These are phyloP conservation scores for Blepharisma stoltei DNA, from an alignment of 73 alveolate genomes.

Conservation along the genomic window DNA sequence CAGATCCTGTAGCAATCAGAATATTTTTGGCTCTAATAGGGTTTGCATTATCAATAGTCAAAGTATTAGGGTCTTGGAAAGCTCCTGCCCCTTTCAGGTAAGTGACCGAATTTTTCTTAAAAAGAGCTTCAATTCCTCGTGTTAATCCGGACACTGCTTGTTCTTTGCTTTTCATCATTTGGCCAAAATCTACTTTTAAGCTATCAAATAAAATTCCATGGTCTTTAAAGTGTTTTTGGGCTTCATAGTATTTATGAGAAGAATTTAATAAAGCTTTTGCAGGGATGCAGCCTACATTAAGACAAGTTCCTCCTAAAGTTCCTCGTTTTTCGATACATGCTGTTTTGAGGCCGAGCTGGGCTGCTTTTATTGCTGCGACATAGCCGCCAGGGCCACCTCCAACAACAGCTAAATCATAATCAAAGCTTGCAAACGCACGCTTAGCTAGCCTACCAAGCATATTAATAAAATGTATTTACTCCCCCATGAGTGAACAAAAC, in stretches of 20 bases:
- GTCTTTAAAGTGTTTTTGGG: conserved; percentile 62
- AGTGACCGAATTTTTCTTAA: conserved; percentile 82
- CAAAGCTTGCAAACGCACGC: neutral
- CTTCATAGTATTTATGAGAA: conserved; percentile 65
- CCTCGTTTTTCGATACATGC: conserved; percentile 96
- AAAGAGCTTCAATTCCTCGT: conserved; percentile 79
- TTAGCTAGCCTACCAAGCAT: too few relatives aligned
- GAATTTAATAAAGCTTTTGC: conserved; percentile 86
- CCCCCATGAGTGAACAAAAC: too few relatives aligned
- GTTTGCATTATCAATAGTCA: conserved; percentile 59
- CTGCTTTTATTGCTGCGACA: conserved; percentile 95
- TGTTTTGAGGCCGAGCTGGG: conserved; percentile 91
- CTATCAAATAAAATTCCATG: conserved; percentile 67
- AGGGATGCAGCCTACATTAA: conserved; percentile 90
- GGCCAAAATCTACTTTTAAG: conserved; percentile 55
- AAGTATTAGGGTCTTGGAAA: conserved; percentile 51
- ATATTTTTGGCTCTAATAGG: conserved; percentile 66
- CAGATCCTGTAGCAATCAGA: conserved; percentile 87
- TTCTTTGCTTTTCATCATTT: conserved; percentile 62
- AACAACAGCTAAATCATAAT: conserved; percentile 65
- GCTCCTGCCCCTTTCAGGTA: conserved; percentile 76
- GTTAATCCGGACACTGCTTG: conserved; percentile 81
- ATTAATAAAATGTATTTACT: too few relatives aligned
- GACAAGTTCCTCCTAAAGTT: conserved; percentile 95
- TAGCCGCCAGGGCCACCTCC: conserved; percentile 94